Percentiles rank a stretch among this genome's conserved stretches.
Conservation (phyloP, 1,284 basidiomycete species). For the Sporisorium graminicola region DNA sequence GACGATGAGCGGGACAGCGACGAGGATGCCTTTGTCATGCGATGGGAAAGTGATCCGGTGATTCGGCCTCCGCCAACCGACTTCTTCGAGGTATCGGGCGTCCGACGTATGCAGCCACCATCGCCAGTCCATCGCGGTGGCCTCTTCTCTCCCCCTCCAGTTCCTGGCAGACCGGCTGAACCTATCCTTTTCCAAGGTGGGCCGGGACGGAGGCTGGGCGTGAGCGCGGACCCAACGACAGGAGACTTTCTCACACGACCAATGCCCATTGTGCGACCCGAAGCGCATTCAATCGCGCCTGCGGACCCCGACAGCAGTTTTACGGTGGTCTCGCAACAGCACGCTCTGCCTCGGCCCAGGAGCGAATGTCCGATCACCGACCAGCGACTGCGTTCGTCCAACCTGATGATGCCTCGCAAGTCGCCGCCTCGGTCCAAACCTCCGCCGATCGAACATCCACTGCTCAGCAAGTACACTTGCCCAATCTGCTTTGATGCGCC, state of each 20-base stretch:
- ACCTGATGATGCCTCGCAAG: conserved; percentile 34
- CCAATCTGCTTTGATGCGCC: conserved; percentile 65
- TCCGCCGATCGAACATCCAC: conserved; percentile 46
- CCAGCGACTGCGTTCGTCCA: conserved; percentile 27
- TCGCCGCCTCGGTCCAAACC: conserved; percentile 50
- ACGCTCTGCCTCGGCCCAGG: conserved; percentile 10
- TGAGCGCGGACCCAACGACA: conserved; percentile 34
- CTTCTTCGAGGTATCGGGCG: conserved; percentile 30
- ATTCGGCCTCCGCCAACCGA: conserved; percentile 7
- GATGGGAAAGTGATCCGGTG: conserved; percentile 1
- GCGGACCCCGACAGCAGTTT: conserved; percentile 30
- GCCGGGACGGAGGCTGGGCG: conserved; percentile 12
- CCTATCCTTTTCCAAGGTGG: conserved; percentile 8
- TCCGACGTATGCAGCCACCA: conserved; percentile 14
- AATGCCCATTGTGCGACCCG: conserved; percentile 35
- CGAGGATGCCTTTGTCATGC: conserved; percentile 11
- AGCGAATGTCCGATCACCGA: conserved; percentile 45
- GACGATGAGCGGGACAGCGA: conserved; percentile 26
- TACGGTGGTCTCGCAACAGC: conserved; percentile 18
- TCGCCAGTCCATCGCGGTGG: conserved; percentile 3
- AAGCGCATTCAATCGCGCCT: neutral
- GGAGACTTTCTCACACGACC: conserved; percentile 37
- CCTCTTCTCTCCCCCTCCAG: conserved; percentile 32
- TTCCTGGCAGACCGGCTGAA: conserved; percentile 11
- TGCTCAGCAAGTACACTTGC: conserved; percentile 59